phyloP scores from a whole-genome alignment of 176 grass and related monocot genomes.

The Eleusine indica region DNA sequence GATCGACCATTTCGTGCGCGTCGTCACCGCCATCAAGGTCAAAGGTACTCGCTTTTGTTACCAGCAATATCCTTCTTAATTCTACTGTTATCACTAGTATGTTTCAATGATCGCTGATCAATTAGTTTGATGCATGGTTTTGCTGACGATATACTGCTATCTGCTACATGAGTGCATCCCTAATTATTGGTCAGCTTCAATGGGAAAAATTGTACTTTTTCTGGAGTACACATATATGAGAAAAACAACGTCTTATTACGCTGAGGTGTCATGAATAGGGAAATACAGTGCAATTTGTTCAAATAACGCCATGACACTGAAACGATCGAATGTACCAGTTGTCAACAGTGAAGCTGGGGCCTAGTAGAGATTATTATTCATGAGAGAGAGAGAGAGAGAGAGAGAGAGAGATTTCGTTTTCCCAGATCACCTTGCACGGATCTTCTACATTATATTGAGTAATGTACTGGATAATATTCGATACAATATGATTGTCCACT shows the following conservation, averaged over 20 bases:
- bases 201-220: neutral
- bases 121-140: neutral
- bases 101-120: neutral
- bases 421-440: neutral
- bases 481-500: no score
- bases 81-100: neutral
- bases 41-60: constrained; percentile 52
- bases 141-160: neutral
- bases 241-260: neutral
- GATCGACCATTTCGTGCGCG: constrained; percentile 91
- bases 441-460: no score
- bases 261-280: constrained; percentile 17
- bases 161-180: neutral
- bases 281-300: neutral
- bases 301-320: neutral
- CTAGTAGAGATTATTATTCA: neutral
- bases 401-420: neutral
- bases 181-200: neutral
- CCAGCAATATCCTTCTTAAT: neutral
- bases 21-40: constrained; percentile 94
- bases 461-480: no score
- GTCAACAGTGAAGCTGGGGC: constrained; percentile 17
- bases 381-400: neutral
- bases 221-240: neutral
- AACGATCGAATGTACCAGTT: neutral